Evolutionary conservation across 2,329 filamentous ascomycete genomes (phyloP).

Genomic region (Colletotrichum tanaceti): DNA sequence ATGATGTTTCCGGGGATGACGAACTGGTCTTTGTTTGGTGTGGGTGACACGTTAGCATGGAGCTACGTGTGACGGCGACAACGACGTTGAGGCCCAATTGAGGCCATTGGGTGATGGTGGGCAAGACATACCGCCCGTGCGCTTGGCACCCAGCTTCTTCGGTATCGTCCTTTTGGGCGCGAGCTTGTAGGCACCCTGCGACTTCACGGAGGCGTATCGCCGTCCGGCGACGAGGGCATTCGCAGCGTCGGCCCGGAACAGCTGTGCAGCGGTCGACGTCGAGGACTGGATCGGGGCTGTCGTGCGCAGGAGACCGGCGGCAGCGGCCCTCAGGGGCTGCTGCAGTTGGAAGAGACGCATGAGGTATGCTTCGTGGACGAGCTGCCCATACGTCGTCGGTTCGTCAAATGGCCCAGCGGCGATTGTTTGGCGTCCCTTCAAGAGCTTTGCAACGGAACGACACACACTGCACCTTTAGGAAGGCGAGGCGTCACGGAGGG

Average conservation of each 20-base stretch:
- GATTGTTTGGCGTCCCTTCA: constrained; percentile 15
- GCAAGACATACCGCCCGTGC: constrained; percentile 79
- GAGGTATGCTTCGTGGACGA: constrained; percentile 39
- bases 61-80: not conserved
- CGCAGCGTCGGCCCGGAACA: constrained; percentile 41
- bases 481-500: constrained; percentile 27
- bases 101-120: too few relatives aligned
- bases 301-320: constrained; percentile 45
- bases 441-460: constrained; percentile 21
- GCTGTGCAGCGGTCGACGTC: constrained; percentile 27
- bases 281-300: constrained; percentile 39
- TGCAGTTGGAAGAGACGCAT: constrained; percentile 62
- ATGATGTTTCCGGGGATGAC: constrained; percentile 98
- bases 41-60: constrained; percentile 22
- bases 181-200: constrained; percentile 76
- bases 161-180: constrained; percentile 69
- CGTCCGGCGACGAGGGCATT: constrained; percentile 61
- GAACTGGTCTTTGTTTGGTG: constrained; percentile 76
- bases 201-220: constrained; percentile 69
- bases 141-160: constrained; percentile 95
- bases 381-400: constrained; percentile 33
- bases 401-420: constrained; percentile 21
- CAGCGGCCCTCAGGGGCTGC: constrained; percentile 59
- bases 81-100: not conserved
- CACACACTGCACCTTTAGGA: not conserved